Percentiles rank a stretch among this genome's conserved stretches.
phyloP scores from a whole-genome alignment of 2,329 filamentous ascomycete species.

The Rhynchosporium graminicola region DNA sequence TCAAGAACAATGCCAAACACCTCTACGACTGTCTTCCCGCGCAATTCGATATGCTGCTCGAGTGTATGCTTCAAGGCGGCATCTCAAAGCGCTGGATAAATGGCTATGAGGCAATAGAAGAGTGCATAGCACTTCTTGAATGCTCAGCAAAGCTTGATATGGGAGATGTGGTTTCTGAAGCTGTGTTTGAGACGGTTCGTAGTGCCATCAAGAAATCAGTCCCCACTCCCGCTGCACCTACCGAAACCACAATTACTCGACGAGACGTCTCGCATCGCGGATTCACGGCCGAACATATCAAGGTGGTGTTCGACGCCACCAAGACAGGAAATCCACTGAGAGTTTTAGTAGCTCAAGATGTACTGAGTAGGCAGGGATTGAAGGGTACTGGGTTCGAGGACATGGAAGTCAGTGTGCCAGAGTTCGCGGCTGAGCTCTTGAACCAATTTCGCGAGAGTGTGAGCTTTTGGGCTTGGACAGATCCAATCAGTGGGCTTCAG shows the following conservation, averaged over 20 bases:
- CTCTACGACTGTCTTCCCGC: background rate
- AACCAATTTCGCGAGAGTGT: constrained; percentile 3
- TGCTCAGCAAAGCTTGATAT: constrained; percentile 1
- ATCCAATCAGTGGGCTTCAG: constrained; percentile 7
- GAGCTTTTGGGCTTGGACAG: constrained; percentile 4
- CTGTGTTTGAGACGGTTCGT: background rate
- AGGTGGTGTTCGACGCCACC: background rate
- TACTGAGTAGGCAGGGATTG: constrained; percentile 1
- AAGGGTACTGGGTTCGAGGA: background rate
- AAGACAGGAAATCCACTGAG: constrained; percentile 2
- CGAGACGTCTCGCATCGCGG: background rate
- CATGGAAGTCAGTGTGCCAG: background rate
- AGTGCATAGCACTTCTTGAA: background rate
- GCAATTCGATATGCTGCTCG: constrained; percentile 8
- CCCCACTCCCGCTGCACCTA: background rate
- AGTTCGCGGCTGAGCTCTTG: constrained; percentile 3
- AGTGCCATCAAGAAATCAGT: background rate
- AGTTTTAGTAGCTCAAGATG: constrained; percentile 4
- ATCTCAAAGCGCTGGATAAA: constrained; percentile 8
- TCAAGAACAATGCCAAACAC: background rate
- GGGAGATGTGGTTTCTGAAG: background rate
- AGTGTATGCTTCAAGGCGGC: constrained; percentile 8
- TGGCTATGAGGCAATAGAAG: background rate
- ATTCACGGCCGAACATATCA: background rate
- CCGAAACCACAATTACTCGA: background rate